These are phyloP conservation scores for Aspergillus phoenicis DNA, from an alignment of 2,329 filamentous ascomycete genomes.

Conservation along the genomic window DNA sequence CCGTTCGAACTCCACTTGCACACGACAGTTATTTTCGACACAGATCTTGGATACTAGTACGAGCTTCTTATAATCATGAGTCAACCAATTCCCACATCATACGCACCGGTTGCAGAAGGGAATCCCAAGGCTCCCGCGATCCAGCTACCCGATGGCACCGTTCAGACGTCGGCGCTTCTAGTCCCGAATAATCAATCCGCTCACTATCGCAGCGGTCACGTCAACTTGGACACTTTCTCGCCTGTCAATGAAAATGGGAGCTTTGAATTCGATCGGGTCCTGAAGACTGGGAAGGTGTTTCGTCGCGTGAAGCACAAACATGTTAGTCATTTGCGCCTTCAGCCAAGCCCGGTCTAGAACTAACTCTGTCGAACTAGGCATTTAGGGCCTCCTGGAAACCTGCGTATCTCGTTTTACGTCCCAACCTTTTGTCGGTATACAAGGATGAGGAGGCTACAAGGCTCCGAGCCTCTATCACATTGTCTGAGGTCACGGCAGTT, in stretches of 20 bases:
- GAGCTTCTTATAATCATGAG: constrained; percentile 24
- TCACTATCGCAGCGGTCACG: constrained; percentile 47
- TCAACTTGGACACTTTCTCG: constrained; percentile 68
- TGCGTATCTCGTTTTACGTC: constrained; percentile 84
- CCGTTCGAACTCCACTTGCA: neutral
- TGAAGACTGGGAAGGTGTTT: constrained; percentile 83
- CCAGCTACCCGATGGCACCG: constrained; percentile 29
- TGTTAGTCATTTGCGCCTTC: constrained; percentile 51
- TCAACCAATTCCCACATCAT: constrained; percentile 23
- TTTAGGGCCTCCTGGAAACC: constrained; percentile 80
- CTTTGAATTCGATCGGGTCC: constrained; percentile 91
- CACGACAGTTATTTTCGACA: neutral
- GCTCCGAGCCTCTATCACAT: constrained; percentile 81
- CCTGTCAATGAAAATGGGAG: constrained; percentile 93
- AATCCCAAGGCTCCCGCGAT: constrained; percentile 29
- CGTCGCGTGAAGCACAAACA: constrained; percentile 94
- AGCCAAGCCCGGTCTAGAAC: constrained; percentile 14
- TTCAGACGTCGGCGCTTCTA: constrained; percentile 26
- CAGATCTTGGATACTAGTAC: neutral
- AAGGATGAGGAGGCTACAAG: constrained; percentile 88
- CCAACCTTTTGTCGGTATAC: constrained; percentile 89
- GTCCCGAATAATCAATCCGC: constrained; percentile 24
- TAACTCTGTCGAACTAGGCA: constrained; percentile 28
- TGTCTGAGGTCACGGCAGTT: constrained; percentile 89
- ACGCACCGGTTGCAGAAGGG: constrained; percentile 28